phyloP scores from a whole-genome alignment of 176 grass and related monocot species.

The Microstegium vimineum region DNA sequence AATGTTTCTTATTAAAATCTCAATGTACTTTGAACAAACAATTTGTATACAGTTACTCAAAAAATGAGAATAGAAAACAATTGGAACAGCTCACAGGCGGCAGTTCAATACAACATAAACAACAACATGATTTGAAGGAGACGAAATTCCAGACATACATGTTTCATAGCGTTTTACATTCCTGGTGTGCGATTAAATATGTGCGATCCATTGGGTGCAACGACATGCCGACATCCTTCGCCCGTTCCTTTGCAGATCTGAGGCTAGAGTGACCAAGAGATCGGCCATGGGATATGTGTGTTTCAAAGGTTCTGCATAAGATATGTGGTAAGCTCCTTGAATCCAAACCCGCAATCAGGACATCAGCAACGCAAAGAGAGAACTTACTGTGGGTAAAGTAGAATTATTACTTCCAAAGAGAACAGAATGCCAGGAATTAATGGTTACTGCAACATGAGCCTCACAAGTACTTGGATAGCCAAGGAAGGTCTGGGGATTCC shows the following conservation, averaged over 20 bases:
- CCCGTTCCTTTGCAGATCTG: background rate
- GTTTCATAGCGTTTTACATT: background rate
- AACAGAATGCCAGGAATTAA: background rate
- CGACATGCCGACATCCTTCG: background rate
- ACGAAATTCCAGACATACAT: background rate
- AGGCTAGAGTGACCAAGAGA: background rate
- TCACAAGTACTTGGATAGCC: slow-evolving; percentile 90
- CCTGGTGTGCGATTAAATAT: background rate
- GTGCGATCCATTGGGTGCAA: background rate
- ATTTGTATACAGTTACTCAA: background rate
- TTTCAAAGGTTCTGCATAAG: slow-evolving; percentile 5
- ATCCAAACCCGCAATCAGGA: background rate
- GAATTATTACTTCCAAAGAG: background rate
- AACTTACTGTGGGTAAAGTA: slow-evolving; percentile 18
- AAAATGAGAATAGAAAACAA: background rate
- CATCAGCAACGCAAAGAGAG: background rate
- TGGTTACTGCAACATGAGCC: background rate
- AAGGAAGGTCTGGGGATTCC: slow-evolving; percentile 72
- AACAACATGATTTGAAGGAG: background rate
- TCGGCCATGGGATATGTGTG: background rate
- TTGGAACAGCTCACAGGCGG: background rate
- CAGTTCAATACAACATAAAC: background rate
- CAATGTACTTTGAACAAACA: no score
- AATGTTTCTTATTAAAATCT: no score
- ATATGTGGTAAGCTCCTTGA: background rate